Base-by-base conservation (phyloP, 192 early-diverging fungal genomes). In the Coemansia reversa region DNA sequence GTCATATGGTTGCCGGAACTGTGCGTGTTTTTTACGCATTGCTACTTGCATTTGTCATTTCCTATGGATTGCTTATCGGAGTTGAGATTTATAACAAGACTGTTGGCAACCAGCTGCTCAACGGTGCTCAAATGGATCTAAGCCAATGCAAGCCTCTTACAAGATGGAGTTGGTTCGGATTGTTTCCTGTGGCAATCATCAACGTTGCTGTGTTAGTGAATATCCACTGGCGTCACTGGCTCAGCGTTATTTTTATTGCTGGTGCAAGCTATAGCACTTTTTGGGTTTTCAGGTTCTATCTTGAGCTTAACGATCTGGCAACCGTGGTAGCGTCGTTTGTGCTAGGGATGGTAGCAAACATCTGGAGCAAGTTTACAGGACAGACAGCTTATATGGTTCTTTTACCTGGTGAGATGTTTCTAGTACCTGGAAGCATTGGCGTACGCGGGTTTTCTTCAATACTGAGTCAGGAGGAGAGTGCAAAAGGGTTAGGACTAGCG, bases 1-100 rank as follows among this genome's bases (percentile, higher is more conserved):
- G 91, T n/a, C 94, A 97, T 61, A 85, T 95, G 72, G 82, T 95
- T 35, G 89, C 90, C n/a, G 94, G 94, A 20, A 87, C 89, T 0
- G 90, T 97, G 5, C 84, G 91, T n/a, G 69, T 94, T 57, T 86
- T 93, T 53, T 86, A 90, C 63, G 87, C 92, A 0, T 75, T 96
- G 4, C 84, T 96, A 62, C 87, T 88, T 23, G 91, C 92, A 1
- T 82, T 92, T 55, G 84, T 91, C 51, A 78, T 91, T 7, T 91
- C 86, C 14, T 92, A 85, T 55, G 92, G 91, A 23, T 60, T 91
- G 20, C 69, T 80, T 1, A 84, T 91, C 48, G 88, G 88, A 2
- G 79, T 83, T 19, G 62, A 75, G 33, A 84, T 91, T 32, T 84
- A 80, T 57, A 80, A 86, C 63, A 82, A 80, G 45, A 84, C 85